Evolutionary conservation across 2,329 filamentous ascomycete genomes (phyloP).

Genomic region (Fonsecaea pugnacius): DNA sequence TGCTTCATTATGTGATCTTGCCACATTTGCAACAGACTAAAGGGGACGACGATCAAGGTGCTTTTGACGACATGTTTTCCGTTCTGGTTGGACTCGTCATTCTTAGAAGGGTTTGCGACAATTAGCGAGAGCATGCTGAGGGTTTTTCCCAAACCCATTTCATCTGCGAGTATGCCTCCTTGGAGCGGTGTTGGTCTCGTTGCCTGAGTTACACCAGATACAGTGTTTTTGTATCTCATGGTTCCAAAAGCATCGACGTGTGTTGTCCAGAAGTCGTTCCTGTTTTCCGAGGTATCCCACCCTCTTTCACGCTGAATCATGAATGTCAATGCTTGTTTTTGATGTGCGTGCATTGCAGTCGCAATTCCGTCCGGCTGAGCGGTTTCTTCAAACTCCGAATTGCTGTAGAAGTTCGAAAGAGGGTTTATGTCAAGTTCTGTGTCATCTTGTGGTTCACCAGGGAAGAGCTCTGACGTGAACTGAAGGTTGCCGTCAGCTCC

Average conservation of each 20-base stretch:
- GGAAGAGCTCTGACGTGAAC: too few species aligned
- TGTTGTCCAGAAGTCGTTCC: slow-evolving; percentile 45
- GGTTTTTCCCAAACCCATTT: slow-evolving; percentile 56
- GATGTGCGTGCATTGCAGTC: slow-evolving; percentile 39
- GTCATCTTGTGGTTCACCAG: too few species aligned
- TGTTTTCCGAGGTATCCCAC: slow-evolving; percentile 41
- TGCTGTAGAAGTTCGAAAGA: too few species aligned
- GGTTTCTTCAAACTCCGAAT: too few species aligned
- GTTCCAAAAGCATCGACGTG: slow-evolving; percentile 9
- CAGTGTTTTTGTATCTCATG: slow-evolving; percentile 38
- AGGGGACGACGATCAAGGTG: slow-evolving; percentile 47
- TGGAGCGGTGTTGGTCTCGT: slow-evolving; percentile 45
- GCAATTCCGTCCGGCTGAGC: too few species aligned
- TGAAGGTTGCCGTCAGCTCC: too few species aligned
- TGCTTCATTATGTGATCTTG: slow-evolving; percentile 42
- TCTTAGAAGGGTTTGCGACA: slow-evolving; percentile 39
- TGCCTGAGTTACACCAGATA: slow-evolving; percentile 39
- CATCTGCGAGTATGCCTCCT: slow-evolving; percentile 54
- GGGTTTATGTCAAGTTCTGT: too few species aligned
- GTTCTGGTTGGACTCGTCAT: neutral
- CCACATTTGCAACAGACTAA: slow-evolving; percentile 47
- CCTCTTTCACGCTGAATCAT: slow-evolving; percentile 46
- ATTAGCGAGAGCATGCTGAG: slow-evolving; percentile 51
- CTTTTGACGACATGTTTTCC: neutral
- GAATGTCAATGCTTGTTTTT: slow-evolving; percentile 52